A percentile compares a stretch with the other conserved stretches of the same genome.
Conservation (phyloP, 805 yeast species). For the Lachancea cidri region DNA sequence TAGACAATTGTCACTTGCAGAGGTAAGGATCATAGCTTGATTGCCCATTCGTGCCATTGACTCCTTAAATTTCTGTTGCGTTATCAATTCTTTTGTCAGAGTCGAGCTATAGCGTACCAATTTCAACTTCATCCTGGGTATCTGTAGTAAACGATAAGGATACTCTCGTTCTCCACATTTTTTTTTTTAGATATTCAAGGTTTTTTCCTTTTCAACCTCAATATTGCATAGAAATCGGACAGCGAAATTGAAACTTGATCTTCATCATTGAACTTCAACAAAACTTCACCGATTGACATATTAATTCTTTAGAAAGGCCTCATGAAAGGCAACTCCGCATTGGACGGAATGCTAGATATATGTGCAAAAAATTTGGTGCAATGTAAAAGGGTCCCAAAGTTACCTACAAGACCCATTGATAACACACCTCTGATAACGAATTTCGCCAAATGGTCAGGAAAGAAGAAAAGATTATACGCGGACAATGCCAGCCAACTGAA, state of each 20-base stretch:
- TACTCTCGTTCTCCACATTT: background rate
- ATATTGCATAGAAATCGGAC: too few species aligned
- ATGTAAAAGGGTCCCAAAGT: slow-evolving; percentile 1
- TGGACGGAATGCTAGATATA: background rate
- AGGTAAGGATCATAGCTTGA: slow-evolving; percentile 57
- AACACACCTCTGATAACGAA: slow-evolving; percentile 25
- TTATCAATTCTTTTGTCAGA: slow-evolving; percentile 11
- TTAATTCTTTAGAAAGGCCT: too few species aligned
- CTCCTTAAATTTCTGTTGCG: slow-evolving; percentile 29
- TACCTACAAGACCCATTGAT: slow-evolving; percentile 1
- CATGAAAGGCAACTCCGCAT: too few species aligned
- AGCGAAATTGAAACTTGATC: too few species aligned
- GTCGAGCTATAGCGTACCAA: slow-evolving; percentile 13
- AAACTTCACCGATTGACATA: too few species aligned
- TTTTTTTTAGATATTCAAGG: background rate
- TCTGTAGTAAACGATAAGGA: background rate
- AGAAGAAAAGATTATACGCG: slow-evolving; percentile 12
- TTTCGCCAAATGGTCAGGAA: slow-evolving; percentile 35
- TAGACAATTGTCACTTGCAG: slow-evolving; percentile 35
- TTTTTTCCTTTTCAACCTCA: background rate
- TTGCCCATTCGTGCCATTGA: slow-evolving; percentile 44
- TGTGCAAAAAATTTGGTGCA: background rate
- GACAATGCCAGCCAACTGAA: background rate
- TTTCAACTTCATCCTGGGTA: slow-evolving; percentile 6
- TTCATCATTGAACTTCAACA: too few species aligned